A percentile compares a stretch with the other conserved stretches of the same genome.
Conservation (phyloP, 2,329 filamentous ascomycete genomes). For the Penicillium sp. region DNA sequence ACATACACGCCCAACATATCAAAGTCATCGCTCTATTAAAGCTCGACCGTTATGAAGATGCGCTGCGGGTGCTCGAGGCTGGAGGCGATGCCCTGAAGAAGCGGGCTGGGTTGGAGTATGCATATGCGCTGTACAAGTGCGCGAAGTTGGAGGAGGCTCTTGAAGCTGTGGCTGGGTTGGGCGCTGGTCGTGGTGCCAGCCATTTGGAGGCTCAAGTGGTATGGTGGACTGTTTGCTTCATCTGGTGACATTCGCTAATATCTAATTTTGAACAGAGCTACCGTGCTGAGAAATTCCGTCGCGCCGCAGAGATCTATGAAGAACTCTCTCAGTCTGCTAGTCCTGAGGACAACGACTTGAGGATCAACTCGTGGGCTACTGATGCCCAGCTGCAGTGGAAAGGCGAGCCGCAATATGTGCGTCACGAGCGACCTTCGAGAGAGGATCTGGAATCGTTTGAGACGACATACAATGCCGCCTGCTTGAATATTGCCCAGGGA, state of each 20-base stretch:
- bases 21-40: slow-evolving; percentile 58
- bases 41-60: slow-evolving; percentile 59
- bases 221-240: slow-evolving; percentile 20
- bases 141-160: slow-evolving; percentile 53
- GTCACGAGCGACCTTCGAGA: slow-evolving; percentile 50
- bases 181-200: slow-evolving; percentile 47
- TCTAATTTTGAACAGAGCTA: slow-evolving; percentile 40
- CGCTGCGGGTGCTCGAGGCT: slow-evolving; percentile 52
- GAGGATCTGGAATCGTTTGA: slow-evolving; percentile 61
- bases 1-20: slow-evolving; percentile 54
- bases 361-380: slow-evolving; percentile 57
- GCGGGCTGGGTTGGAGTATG: slow-evolving; percentile 54
- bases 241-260: slow-evolving; percentile 1
- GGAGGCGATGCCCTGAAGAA: slow-evolving; percentile 52
- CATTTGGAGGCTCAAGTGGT: slow-evolving; percentile 61
- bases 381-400: slow-evolving; percentile 60
- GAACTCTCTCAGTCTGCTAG: slow-evolving; percentile 42
- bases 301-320: slow-evolving; percentile 52
- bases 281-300: slow-evolving; percentile 55
- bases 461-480: slow-evolving; percentile 61
- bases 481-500: slow-evolving; percentile 57
- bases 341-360: slow-evolving; percentile 55
- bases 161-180: slow-evolving; percentile 43
- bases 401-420: slow-evolving; percentile 47
- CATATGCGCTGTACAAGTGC: slow-evolving; percentile 59